Percentiles rank a stretch among this genome's conserved stretches.
These are phyloP conservation scores for Torulaspora franciscae DNA, from an alignment of 805 yeast species.

Conservation along the genomic window DNA sequence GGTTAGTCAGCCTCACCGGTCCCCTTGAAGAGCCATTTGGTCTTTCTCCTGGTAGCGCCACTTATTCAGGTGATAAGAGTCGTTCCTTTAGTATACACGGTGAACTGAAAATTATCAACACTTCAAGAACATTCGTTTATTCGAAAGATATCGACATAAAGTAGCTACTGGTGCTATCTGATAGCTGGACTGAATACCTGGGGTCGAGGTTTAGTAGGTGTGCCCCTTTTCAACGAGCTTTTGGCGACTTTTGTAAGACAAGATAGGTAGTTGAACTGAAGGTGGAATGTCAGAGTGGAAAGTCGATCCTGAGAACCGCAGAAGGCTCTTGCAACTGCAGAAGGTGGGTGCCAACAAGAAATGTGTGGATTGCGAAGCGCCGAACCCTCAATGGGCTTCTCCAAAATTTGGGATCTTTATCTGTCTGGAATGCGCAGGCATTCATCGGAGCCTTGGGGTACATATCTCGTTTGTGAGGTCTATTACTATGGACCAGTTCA, in stretches of 20 bases:
- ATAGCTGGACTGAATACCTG: neutral
- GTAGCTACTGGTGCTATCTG: neutral
- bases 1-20: neutral
- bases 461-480: constrained; percentile 95
- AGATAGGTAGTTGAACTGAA: neutral
- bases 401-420: constrained; percentile 97
- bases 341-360: constrained; percentile 77
- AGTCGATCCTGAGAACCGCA: constrained; percentile 88
- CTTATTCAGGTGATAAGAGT: neutral
- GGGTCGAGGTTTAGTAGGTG: neutral
- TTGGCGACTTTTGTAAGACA: neutral
- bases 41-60: neutral
- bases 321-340: constrained; percentile 71
- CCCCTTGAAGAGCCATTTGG: neutral
- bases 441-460: constrained; percentile 93
- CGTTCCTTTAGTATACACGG: neutral
- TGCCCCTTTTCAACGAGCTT: neutral
- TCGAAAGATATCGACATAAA: neutral
- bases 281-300: constrained; percentile 61
- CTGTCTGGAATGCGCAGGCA: constrained; percentile 96
- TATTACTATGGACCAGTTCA: constrained; percentile 98
- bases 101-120: neutral
- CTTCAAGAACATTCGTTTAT: neutral
- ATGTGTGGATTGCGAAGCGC: constrained; percentile 92
- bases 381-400: constrained; percentile 99